phyloP scores from a whole-genome alignment of 352 stramenopile genomes.

The Globisporangium okanoganense region DNA sequence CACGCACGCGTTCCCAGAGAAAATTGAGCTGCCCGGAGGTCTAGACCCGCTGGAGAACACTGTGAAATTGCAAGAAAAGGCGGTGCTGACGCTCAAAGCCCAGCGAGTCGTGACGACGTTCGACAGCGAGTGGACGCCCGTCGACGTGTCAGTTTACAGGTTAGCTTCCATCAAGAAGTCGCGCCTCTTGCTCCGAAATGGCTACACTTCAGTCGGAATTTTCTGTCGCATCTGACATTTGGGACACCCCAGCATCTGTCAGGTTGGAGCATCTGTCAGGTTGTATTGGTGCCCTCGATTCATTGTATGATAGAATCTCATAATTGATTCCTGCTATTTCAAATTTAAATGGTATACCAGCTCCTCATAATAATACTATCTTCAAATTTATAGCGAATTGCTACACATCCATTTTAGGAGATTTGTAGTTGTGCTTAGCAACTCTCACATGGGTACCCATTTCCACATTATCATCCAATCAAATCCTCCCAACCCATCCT shows the following conservation, averaged over 20 bases:
- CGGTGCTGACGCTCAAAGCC: slow-evolving; percentile 16
- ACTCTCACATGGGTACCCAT: not conserved
- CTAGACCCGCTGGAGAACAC: slow-evolving; percentile 32
- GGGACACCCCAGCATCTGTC: not conserved
- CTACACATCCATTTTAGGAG: too few species aligned
- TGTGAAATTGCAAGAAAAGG: slow-evolving; percentile 17
- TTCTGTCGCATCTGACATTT: not conserved
- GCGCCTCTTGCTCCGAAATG: not conserved
- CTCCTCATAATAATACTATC: not conserved
- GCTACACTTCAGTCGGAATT: not conserved
- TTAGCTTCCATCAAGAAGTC: not conserved
- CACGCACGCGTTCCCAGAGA: slow-evolving; percentile 44
- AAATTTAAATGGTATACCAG: too few species aligned
- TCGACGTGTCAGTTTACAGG: slow-evolving; percentile 7
- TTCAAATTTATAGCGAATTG: not conserved
- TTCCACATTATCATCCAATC: slow-evolving; percentile 1
- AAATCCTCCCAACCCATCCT: not conserved
- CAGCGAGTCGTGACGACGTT: slow-evolving; percentile 29
- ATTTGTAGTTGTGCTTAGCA: too few species aligned
- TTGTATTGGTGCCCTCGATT: not conserved
- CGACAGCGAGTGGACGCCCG: slow-evolving; percentile 33
- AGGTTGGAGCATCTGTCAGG: slow-evolving; percentile 4
- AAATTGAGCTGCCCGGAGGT: slow-evolving; percentile 54
- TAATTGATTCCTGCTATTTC: too few species aligned
- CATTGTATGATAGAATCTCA: not conserved